Evolutionary conservation across 225 moss, liverwort and hornwort genomes (phyloP), one percentile per base, ranked within the genome.

Genomic region (Bryoerythrophyllum caledonicum): DNA sequence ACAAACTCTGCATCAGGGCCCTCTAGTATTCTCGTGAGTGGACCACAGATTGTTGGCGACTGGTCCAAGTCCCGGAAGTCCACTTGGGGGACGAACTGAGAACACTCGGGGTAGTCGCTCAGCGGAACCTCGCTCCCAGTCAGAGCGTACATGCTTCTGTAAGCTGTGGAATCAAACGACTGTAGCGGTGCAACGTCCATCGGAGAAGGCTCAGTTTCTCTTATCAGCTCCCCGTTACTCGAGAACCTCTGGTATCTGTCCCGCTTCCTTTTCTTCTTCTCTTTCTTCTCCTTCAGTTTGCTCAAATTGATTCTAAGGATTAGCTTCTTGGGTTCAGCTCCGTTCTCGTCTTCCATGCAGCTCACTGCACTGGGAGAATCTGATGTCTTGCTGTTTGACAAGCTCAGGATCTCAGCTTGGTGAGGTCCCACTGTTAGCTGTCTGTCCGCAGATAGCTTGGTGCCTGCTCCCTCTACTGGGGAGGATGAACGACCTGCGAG

Each of bases 251-350:
- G 85, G 26, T 74, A 60, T 21, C 68, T 85, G 16, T 51, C 72
- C 54, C 55, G 80, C 55, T 62, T 88, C 75, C 76, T 82, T 67
- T 70, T 82, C 63, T 81, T 87, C 65, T 80, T 86, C n/a, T 83
- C 80, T 72, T 85, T 82, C 26, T 85, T 69, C 75, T 85, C 82
- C 82, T 85, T 85, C 80, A 80, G 59, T 61, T 88, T 85, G 71
- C 80, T 77, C 63, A 88, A 77, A 72, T 88, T 88, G 72, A 88
- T 85, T 58, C 87, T 78, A 65, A 88, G 78, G 54, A 88, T 88
- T 76, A 88, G 51, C 76, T 88, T 88, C 17, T 76, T 73, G 21
- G 82, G 82, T 76, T 82, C 80, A 12, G 60, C 70, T 75, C 75
- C 77, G 68, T 78, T 69, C 53, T 68, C 63, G 51, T 79, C 74